Conservation (phyloP, 23 red algal genomes). For the Pyropia haitanensis region DNA sequence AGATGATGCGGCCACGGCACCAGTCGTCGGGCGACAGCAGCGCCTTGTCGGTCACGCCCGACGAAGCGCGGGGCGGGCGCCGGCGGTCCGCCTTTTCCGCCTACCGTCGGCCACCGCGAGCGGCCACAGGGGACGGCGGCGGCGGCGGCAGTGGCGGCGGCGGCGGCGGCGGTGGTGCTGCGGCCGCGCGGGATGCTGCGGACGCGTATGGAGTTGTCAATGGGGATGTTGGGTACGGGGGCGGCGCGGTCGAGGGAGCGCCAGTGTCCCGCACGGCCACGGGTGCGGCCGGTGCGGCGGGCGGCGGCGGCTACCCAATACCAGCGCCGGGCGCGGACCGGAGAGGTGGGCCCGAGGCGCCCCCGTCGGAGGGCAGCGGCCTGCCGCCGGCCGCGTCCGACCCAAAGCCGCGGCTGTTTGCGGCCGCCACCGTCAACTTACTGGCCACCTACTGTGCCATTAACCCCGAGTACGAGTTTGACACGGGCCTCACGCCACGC, state of each 20-base stretch:
- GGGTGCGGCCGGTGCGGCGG: conserved; percentile 1
- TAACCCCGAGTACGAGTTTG: conserved; percentile 17
- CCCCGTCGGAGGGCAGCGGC: neutral
- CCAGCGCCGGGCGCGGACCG: neutral
- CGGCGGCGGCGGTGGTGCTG: no score
- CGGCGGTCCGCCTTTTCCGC: no score
- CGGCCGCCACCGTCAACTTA: conserved; percentile 23
- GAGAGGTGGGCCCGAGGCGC: neutral
- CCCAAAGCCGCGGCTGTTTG: conserved; percentile 7
- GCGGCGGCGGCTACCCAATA: neutral
- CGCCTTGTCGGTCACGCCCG: no score
- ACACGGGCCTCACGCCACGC: conserved; percentile 12
- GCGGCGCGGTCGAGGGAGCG: neutral
- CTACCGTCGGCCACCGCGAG: no score
- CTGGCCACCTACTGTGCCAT: conserved; percentile 21
- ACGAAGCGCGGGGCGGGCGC: no score
- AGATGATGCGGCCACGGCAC: no score
- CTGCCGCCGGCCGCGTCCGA: neutral
- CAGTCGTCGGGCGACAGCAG: no score
- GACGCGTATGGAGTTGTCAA: no score
- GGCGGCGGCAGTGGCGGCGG: no score
- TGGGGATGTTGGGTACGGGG: no score
- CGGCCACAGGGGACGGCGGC: no score
- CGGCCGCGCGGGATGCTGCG: no score
- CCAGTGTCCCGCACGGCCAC: neutral